These are phyloP conservation scores for Fusarium poae DNA, from an alignment of 2,329 filamentous ascomycete genomes.

Conservation along the genomic window DNA sequence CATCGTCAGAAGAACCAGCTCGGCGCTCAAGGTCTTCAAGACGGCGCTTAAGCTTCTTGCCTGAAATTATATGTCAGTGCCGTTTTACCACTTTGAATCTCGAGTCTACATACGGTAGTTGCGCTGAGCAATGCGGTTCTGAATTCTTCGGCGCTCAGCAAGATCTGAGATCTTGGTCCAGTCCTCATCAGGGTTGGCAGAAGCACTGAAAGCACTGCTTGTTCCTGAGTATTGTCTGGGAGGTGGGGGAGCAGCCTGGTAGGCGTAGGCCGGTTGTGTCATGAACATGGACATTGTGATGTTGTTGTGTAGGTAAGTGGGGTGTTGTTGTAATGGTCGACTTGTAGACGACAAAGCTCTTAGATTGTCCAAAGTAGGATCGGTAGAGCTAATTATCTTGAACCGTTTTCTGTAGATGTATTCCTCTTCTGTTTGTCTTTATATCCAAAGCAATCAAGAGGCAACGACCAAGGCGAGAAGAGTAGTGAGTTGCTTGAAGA, in stretches of 20 bases:
- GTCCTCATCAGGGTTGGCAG: conserved; percentile 95
- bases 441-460: conserved; percentile 34
- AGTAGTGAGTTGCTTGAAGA: conserved; percentile 28
- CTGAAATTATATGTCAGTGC: conserved; percentile 58
- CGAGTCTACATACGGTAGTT: conserved; percentile 83
- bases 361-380: conserved; percentile 28
- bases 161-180: conserved; percentile 99
- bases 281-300: conserved; percentile 55
- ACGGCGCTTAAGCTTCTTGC: conserved; percentile 93
- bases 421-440: conserved; percentile 35
- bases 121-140: conserved; percentile 97
- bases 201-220: conserved; percentile 94
- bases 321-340: conserved; percentile 28
- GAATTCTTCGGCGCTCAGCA: conserved; percentile 91
- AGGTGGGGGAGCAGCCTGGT: conserved; percentile 52
- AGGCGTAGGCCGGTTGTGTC: conserved; percentile 53
- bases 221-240: conserved; percentile 80
- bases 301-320: conserved; percentile 24
- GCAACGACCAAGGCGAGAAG: conserved; percentile 11
- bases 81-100: background rate
- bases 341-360: conserved; percentile 34
- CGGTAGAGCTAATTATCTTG: conserved; percentile 18
- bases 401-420: conserved; percentile 29
- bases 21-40: conserved; percentile 87
- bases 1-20: conserved; percentile 70